Conservation (phyloP, 179 eudicot species). For the Nepenthes alata region DNA sequence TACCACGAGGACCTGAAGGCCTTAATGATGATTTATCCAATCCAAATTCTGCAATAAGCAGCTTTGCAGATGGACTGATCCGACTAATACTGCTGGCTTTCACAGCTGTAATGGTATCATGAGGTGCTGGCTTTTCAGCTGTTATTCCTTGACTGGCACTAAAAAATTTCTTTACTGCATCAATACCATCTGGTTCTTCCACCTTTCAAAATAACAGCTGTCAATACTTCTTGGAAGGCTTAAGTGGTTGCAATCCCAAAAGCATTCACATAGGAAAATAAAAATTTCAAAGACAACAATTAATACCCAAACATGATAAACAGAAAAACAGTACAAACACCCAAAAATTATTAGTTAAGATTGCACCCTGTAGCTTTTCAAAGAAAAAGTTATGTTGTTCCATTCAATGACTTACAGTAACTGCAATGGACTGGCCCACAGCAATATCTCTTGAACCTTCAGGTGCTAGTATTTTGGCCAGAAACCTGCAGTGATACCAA, state of each 20-base stretch:
- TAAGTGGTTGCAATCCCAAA: background rate
- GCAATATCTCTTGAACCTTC: slow-evolving; percentile 80
- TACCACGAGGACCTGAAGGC: slow-evolving; percentile 95
- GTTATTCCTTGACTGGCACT: slow-evolving; percentile 18
- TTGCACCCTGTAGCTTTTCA: background rate
- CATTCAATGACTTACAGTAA: slow-evolving; percentile 51
- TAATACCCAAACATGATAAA: background rate
- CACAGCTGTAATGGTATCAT: slow-evolving; percentile 22
- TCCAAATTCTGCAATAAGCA: slow-evolving; percentile 62
- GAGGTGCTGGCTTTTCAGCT: slow-evolving; percentile 38
- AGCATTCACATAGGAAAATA: background rate
- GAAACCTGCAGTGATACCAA: slow-evolving; percentile 33
- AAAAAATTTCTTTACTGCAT: slow-evolving; percentile 35
- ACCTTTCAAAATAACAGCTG: slow-evolving; percentile 32
- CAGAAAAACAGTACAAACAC: background rate
- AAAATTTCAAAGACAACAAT: background rate
- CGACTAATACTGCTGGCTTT: slow-evolving; percentile 33
- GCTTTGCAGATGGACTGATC: slow-evolving; percentile 90
- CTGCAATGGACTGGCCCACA: slow-evolving; percentile 83
- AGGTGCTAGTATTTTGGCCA: slow-evolving; percentile 80
- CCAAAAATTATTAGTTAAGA: background rate
- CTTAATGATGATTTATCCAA: slow-evolving; percentile 58
- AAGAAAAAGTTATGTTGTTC: background rate
- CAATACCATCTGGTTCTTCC: slow-evolving; percentile 71
- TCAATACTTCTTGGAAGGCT: background rate